Conservation (phyloP, 331 rosid genomes). For the Erythrophleum ivorense region DNA sequence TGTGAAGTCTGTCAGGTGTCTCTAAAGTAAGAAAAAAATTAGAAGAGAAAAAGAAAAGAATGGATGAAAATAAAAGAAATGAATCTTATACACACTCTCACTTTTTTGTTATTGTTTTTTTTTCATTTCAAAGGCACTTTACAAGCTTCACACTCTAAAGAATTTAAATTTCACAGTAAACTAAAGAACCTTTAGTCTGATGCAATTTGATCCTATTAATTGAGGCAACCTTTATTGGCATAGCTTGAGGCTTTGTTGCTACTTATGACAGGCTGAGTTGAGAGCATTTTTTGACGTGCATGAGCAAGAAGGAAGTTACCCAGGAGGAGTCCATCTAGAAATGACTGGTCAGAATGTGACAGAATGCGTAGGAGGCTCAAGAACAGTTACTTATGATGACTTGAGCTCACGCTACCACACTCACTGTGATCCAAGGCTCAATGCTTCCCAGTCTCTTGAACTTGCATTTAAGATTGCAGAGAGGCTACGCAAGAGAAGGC, state of each 20-base stretch:
- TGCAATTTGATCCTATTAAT: no score
- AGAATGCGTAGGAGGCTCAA: constrained; percentile 80
- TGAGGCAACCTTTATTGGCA: no score
- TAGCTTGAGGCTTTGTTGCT: not conserved
- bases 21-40: no score
- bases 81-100: no score
- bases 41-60: no score
- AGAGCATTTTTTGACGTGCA: constrained; percentile 66
- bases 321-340: constrained; percentile 81
- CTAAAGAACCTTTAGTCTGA: no score
- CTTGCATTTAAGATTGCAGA: constrained; percentile 67
- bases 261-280: constrained; percentile 60
- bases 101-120: no score
- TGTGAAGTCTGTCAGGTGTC: no score
- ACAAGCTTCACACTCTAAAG: no score
- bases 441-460: constrained; percentile 66
- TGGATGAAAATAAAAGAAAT: no score
- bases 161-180: no score
- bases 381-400: constrained; percentile 66
- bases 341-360: constrained; percentile 85
- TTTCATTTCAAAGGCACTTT: no score
- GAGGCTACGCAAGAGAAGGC: constrained; percentile 60
- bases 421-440: constrained; percentile 79
- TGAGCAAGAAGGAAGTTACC: constrained; percentile 81
- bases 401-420: constrained; percentile 72